These are phyloP conservation scores for Rutidosis leptorrhynchoides DNA, from an alignment of 129 eudicot species.

Conservation along the genomic window DNA sequence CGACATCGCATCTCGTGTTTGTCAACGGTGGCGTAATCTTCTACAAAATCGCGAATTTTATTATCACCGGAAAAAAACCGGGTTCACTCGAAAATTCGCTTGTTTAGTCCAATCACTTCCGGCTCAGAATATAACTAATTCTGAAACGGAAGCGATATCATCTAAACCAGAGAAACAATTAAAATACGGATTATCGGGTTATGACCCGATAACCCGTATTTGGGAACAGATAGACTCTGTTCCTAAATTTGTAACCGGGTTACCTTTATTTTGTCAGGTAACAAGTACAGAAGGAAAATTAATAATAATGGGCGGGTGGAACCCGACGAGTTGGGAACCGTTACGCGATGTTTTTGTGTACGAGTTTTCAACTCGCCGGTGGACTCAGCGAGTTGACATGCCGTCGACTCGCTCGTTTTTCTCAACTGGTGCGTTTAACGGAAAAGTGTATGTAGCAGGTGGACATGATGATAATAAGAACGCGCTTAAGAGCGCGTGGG, in stretches of 20 bases:
- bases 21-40: conserved; percentile 58
- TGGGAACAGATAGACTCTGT: conserved; percentile 71
- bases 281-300: conserved; percentile 71
- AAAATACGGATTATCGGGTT: conserved; percentile 56
- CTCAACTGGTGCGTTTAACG: conserved; percentile 52
- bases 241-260: conserved; percentile 55
- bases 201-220: conserved; percentile 37
- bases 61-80: conserved; percentile 48
- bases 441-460: conserved; percentile 59
- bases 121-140: not conserved
- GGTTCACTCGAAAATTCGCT: conserved; percentile 47
- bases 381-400: conserved; percentile 68
- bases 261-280: conserved; percentile 78
- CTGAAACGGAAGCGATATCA: conserved; percentile 4
- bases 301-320: conserved; percentile 85
- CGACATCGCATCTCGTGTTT: conserved; percentile 47
- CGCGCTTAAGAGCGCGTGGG: conserved; percentile 63
- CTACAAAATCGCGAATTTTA: conserved; percentile 54
- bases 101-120: conserved; percentile 69
- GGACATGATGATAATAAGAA: conserved; percentile 81
- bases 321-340: conserved; percentile 68
- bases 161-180: conserved; percentile 42
- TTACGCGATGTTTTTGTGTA: conserved; percentile 59
- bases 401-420: conserved; percentile 68
- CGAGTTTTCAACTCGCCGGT: conserved; percentile 65